Percentiles rank a stretch among this genome's conserved stretches.
Conservation (phyloP, 495 filamentous ascomycete species). For the Penicillium egyptiacum region DNA sequence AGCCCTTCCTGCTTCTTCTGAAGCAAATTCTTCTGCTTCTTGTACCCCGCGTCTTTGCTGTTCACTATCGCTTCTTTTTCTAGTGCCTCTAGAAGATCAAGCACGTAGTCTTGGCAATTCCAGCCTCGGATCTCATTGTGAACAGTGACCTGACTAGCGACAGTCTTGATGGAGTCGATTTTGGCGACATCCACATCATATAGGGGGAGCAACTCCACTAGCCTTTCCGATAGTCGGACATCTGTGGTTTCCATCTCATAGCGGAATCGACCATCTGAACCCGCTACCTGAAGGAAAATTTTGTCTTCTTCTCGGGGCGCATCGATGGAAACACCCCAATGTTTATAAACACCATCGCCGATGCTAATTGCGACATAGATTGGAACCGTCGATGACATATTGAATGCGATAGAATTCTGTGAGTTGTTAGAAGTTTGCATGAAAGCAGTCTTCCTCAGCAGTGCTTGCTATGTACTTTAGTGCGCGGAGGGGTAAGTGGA, state of each 20-base stretch:
- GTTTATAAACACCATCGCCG: background rate
- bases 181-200: background rate
- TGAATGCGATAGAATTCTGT: no score
- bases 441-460: background rate
- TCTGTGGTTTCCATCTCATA: background rate
- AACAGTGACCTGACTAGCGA: background rate
- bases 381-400: background rate
- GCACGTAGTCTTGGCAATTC: slow-evolving; percentile 18
- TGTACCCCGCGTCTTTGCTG: background rate
- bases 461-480: background rate
- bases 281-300: background rate
- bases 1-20: background rate
- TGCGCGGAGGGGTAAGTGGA: background rate
- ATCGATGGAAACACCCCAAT: slow-evolving; percentile 1
- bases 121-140: slow-evolving; percentile 14
- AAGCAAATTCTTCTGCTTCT: background rate
- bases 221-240: background rate
- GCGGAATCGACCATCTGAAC: background rate
- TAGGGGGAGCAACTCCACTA: background rate
- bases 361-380: background rate
- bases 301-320: background rate
- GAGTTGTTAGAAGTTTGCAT: background rate
- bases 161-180: background rate
- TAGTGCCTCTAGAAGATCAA: slow-evolving; percentile 11
- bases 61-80: background rate